phyloP scores from a whole-genome alignment of 192 early-diverging fungal genomes.

The Obelidium mucronatum region DNA sequence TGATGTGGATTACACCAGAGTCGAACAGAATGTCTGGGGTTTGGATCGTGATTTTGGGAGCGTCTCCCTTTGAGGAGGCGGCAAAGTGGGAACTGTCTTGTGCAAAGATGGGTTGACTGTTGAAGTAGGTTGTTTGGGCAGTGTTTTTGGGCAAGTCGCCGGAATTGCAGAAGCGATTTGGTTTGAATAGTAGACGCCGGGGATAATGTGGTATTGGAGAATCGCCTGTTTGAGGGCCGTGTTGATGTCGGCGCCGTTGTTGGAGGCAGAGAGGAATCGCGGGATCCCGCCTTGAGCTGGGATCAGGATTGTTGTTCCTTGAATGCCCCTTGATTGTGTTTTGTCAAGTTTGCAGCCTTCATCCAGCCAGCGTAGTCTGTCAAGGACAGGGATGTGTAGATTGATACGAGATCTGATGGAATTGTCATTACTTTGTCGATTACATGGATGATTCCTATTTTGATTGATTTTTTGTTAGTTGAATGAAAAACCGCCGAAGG shows the following conservation, averaged over 20 bases:
- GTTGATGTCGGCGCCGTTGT: conserved; percentile 5
- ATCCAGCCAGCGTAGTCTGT: conserved; percentile 28
- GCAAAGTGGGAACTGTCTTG: conserved; percentile 3
- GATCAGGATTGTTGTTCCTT: conserved; percentile 33
- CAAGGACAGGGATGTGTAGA: neutral
- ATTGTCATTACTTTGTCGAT: conserved; percentile 26
- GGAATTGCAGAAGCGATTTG: neutral
- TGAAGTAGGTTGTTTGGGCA: conserved; percentile 17
- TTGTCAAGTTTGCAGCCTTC: neutral
- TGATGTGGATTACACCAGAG: conserved; percentile 43
- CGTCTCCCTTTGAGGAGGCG: neutral
- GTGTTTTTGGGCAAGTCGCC: neutral
- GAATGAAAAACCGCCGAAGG: neutral
- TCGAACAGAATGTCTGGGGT: conserved; percentile 38
- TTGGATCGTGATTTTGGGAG: conserved; percentile 18
- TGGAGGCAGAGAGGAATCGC: neutral
- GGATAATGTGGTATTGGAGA: conserved; percentile 33
- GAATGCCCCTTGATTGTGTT: conserved; percentile 7
- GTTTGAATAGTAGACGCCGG: conserved; percentile 32
- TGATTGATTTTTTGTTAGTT: too few species aligned
- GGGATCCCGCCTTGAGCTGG: conserved; percentile 32
- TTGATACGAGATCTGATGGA: conserved; percentile 26
- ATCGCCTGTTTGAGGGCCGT: conserved; percentile 21
- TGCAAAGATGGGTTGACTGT: conserved; percentile 5
- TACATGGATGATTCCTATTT: conserved; percentile 37